phyloP scores from a whole-genome alignment of 441 rosid species.

The Manihot esculenta region DNA sequence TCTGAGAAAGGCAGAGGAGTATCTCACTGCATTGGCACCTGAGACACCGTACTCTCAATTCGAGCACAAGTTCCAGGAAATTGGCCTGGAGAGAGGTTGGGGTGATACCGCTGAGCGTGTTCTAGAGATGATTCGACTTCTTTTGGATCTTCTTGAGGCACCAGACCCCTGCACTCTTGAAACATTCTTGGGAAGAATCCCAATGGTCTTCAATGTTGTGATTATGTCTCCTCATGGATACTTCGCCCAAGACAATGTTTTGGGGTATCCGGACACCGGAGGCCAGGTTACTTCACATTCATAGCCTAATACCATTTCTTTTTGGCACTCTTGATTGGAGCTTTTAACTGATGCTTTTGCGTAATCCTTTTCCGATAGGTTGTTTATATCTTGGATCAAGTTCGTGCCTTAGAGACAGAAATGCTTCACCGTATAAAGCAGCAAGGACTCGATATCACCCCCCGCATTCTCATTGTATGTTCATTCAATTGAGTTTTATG shows the following conservation, averaged over 20 bases:
- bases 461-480: slow-evolving; percentile 88
- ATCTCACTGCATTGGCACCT: slow-evolving; percentile 45
- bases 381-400: slow-evolving; percentile 97
- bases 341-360: background rate
- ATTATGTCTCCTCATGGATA: slow-evolving; percentile 91
- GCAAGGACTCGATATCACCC: slow-evolving; percentile 89
- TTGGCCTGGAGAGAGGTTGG: slow-evolving; percentile 95
- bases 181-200: slow-evolving; percentile 76
- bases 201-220: slow-evolving; percentile 91
- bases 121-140: slow-evolving; percentile 77
- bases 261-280: slow-evolving; percentile 98
- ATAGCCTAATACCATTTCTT: background rate
- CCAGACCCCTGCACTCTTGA: slow-evolving; percentile 93
- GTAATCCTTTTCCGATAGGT: slow-evolving; percentile 42
- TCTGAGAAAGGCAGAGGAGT: slow-evolving; percentile 90
- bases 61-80: slow-evolving; percentile 72
- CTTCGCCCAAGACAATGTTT: slow-evolving; percentile 93
- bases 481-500: background rate
- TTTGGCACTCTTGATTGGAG: background rate
- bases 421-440: slow-evolving; percentile 87
- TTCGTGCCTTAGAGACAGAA: slow-evolving; percentile 86
- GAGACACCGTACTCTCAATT: slow-evolving; percentile 59
- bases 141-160: slow-evolving; percentile 91
- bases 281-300: slow-evolving; percentile 66
- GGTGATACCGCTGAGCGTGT: slow-evolving; percentile 81